phyloP scores from a whole-genome alignment of 352 stramenopile genomes.

The Phytophthora quininea region DNA sequence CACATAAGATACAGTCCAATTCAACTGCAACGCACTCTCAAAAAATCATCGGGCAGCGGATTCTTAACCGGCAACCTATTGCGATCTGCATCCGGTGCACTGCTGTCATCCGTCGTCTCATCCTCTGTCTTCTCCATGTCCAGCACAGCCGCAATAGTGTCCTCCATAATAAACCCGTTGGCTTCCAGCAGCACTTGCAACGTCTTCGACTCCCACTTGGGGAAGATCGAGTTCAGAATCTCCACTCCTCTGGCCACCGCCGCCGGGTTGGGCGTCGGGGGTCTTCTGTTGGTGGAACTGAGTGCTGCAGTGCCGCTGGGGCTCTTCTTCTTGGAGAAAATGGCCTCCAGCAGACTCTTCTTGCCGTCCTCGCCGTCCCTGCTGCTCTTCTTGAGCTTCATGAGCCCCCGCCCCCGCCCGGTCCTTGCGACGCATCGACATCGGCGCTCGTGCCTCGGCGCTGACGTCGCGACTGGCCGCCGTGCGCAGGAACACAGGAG shows the following conservation, averaged over 20 bases:
- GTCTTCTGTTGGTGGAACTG: slow-evolving; percentile 6
- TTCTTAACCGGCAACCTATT: slow-evolving; percentile 66
- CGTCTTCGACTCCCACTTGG: slow-evolving; percentile 71
- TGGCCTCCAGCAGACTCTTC: slow-evolving; percentile 50
- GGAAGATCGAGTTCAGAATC: slow-evolving; percentile 85
- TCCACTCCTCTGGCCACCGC: slow-evolving; percentile 66
- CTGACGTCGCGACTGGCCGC: slow-evolving; percentile 6
- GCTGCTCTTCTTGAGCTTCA: slow-evolving; percentile 36
- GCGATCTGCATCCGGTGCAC: slow-evolving; percentile 8
- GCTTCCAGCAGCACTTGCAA: slow-evolving; percentile 77
- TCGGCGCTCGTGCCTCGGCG: no score
- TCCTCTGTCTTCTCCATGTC: slow-evolving; percentile 73
- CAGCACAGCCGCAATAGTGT: slow-evolving; percentile 78
- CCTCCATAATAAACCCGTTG: slow-evolving; percentile 82
- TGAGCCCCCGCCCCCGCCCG: slow-evolving; percentile 12
- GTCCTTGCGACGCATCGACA: not conserved
- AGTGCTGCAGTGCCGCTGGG: slow-evolving; percentile 18
- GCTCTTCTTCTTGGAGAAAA: slow-evolving; percentile 62
- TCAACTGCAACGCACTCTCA: slow-evolving; percentile 46
- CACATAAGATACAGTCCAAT: not conserved
- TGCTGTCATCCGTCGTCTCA: not conserved
- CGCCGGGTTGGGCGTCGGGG: slow-evolving; percentile 41
- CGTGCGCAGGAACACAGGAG: slow-evolving; percentile 18
- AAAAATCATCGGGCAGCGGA: slow-evolving; percentile 78
- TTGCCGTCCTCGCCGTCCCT: slow-evolving; percentile 28